These are phyloP conservation scores for Saccharomyces uvarum DNA, from an alignment of 1,139 yeast genomes.

Conservation along the genomic window DNA sequence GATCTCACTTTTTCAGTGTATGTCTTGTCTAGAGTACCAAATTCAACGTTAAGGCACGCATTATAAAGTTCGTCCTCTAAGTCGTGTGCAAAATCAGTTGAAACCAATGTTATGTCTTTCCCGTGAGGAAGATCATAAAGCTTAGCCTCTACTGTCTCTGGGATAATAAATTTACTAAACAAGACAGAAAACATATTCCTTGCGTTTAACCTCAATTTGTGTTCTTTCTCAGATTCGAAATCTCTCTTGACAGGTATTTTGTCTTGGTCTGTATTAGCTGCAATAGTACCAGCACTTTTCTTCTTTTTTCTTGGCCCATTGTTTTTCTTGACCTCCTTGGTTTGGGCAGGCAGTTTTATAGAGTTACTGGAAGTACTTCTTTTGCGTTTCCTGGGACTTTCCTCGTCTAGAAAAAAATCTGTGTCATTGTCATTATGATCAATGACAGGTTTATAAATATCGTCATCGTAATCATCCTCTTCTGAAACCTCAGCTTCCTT, in stretches of 20 bases:
- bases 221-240: slow-evolving; percentile 7
- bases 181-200: slow-evolving; percentile 35
- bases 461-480: slow-evolving; percentile 14
- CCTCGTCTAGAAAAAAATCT: slow-evolving; percentile 11
- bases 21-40: slow-evolving; percentile 29
- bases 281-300: slow-evolving; percentile 14
- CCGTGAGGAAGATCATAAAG: slow-evolving; percentile 25
- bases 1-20: slow-evolving; percentile 52
- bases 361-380: slow-evolving; percentile 9
- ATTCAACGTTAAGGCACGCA: slow-evolving; percentile 35
- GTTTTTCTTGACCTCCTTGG: neutral
- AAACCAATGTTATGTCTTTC: slow-evolving; percentile 37
- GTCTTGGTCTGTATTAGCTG: slow-evolving; percentile 7
- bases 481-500: slow-evolving; percentile 14
- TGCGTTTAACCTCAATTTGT: slow-evolving; percentile 37
- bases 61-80: slow-evolving; percentile 38
- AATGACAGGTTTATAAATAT: slow-evolving; percentile 18
- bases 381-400: slow-evolving; percentile 16
- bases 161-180: slow-evolving; percentile 37
- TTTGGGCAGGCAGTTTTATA: neutral
- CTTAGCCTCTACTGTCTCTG: slow-evolving; percentile 33
- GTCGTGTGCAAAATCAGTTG: slow-evolving; percentile 33
- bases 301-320: slow-evolving; percentile 14
- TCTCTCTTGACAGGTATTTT: slow-evolving; percentile 3
- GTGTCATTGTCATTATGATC: slow-evolving; percentile 17